Conservation (phyloP, 1,284 basidiomycete genomes). For the Trichosporon faecale region DNA sequence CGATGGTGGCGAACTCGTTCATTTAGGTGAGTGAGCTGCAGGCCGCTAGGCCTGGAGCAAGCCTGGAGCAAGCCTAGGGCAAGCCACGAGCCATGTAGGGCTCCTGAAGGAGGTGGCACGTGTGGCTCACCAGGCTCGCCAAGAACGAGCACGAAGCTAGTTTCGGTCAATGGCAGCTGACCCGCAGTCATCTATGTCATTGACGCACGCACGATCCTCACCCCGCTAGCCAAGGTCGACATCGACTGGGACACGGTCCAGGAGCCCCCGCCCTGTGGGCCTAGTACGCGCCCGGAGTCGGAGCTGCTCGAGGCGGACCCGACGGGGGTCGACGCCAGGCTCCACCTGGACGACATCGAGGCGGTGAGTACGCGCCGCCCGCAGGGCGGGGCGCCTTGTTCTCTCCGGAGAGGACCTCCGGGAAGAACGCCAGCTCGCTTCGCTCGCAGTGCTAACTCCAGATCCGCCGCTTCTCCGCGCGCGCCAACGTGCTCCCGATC, state of each 20-base stretch:
- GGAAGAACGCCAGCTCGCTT: too few relatives aligned
- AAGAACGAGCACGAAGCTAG: too few relatives aligned
- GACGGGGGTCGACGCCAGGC: constrained; percentile 16
- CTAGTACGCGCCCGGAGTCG: constrained; percentile 14
- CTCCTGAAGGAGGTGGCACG: too few relatives aligned
- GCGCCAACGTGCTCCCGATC: constrained; percentile 45
- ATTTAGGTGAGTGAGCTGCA: constrained; percentile 37
- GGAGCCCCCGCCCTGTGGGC: constrained; percentile 17
- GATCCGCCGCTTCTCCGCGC: constrained; percentile 36
- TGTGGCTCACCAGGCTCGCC: not conserved
- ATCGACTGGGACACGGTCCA: constrained; percentile 25
- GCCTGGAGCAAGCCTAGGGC: too few relatives aligned
- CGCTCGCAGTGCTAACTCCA: constrained; percentile 18
- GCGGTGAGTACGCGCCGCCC: constrained; percentile 14
- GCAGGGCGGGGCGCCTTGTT: too few relatives aligned
- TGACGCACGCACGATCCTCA: constrained; percentile 40
- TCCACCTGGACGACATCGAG: constrained; percentile 25
- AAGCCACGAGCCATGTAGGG: too few relatives aligned
- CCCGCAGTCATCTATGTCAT: constrained; percentile 44
- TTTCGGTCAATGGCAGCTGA: too few relatives aligned
- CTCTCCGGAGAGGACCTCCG: too few relatives aligned
- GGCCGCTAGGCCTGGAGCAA: not conserved
- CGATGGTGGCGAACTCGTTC: constrained; percentile 41
- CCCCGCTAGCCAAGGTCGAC: constrained; percentile 14
- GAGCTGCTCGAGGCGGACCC: constrained; percentile 18